Conservation (phyloP, 2,329 filamentous ascomycete species). For the Aspergillus carbonarius region DNA sequence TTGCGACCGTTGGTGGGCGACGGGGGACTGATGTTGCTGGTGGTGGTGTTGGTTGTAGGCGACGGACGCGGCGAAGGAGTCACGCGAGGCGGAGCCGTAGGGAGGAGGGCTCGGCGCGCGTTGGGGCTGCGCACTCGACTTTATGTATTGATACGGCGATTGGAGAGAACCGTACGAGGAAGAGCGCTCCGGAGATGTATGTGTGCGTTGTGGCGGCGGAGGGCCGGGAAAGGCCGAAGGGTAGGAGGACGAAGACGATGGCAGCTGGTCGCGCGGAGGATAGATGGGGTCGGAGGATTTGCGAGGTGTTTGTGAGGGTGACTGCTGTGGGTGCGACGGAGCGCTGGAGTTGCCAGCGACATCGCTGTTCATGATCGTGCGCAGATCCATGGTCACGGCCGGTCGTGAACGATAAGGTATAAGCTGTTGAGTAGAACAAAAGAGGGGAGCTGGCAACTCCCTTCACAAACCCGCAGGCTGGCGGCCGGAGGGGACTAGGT, state of each 20-base stretch:
- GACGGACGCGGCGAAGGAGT: constrained; percentile 32
- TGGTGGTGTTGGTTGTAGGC: constrained; percentile 31
- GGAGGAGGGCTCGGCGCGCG: constrained; percentile 36
- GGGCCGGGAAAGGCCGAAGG: constrained; percentile 28
- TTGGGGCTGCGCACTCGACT: constrained; percentile 30
- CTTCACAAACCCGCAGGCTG: background rate
- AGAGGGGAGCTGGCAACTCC: background rate
- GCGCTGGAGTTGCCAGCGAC: constrained; percentile 32
- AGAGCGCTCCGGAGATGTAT: constrained; percentile 45
- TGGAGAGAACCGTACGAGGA: constrained; percentile 40
- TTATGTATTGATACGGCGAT: constrained; percentile 43
- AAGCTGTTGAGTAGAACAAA: background rate
- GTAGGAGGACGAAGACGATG: constrained; percentile 25
- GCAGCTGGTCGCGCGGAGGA: constrained; percentile 27
- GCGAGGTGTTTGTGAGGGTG: constrained; percentile 30
- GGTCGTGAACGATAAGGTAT: background rate
- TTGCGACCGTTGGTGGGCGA: constrained; percentile 39
- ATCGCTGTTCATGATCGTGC: constrained; percentile 53
- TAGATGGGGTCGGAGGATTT: constrained; percentile 28
- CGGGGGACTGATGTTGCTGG: constrained; percentile 38
- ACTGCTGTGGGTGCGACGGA: constrained; percentile 25
- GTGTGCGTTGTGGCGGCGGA: constrained; percentile 41
- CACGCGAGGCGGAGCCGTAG: constrained; percentile 35
- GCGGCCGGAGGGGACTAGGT: background rate
- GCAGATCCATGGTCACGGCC: constrained; percentile 49